Conservation (phyloP, 2,329 filamentous ascomycete genomes). For the Nannizziopsis barbatae region DNA sequence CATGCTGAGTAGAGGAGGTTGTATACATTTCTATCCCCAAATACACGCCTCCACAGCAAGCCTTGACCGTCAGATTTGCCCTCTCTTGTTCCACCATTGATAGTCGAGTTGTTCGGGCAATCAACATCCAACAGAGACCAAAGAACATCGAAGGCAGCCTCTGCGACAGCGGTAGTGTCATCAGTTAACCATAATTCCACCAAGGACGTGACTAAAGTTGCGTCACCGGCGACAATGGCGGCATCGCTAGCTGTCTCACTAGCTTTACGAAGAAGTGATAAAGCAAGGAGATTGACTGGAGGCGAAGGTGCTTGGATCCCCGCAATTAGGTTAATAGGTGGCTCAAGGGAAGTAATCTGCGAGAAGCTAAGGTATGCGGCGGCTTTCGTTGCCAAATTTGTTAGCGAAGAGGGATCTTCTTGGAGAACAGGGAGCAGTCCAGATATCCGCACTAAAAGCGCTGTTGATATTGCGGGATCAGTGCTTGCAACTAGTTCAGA, state of each 20-base stretch:
- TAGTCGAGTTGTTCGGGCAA: slow-evolving; percentile 22
- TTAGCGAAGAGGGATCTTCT: slow-evolving; percentile 47
- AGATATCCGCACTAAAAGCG: slow-evolving; percentile 39
- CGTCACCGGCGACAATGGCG: slow-evolving; percentile 47
- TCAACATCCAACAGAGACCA: slow-evolving; percentile 44
- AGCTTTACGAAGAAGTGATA: slow-evolving; percentile 48
- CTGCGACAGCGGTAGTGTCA: slow-evolving; percentile 44
- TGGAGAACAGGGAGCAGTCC: slow-evolving; percentile 43
- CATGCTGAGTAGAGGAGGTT: slow-evolving; percentile 46
- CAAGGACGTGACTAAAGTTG: slow-evolving; percentile 44
- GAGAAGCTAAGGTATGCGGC: slow-evolving; percentile 40
- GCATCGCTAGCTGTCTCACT: slow-evolving; percentile 42
- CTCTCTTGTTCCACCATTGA: slow-evolving; percentile 19
- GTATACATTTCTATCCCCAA: slow-evolving; percentile 50
- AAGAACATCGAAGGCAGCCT: slow-evolving; percentile 43
- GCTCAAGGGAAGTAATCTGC: slow-evolving; percentile 39
- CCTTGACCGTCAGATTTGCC: slow-evolving; percentile 37
- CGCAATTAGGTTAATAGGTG: slow-evolving; percentile 43
- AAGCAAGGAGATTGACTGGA: slow-evolving; percentile 46
- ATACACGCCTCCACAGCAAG: slow-evolving; percentile 51
- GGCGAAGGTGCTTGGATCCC: slow-evolving; percentile 42
- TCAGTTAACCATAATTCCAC: slow-evolving; percentile 50
- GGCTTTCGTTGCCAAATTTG: slow-evolving; percentile 42
- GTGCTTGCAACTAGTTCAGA: slow-evolving; percentile 32
- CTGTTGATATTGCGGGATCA: slow-evolving; percentile 28